Base-by-base conservation (phyloP, 768 basidiomycete species). In the Suillus sp. region DNA sequence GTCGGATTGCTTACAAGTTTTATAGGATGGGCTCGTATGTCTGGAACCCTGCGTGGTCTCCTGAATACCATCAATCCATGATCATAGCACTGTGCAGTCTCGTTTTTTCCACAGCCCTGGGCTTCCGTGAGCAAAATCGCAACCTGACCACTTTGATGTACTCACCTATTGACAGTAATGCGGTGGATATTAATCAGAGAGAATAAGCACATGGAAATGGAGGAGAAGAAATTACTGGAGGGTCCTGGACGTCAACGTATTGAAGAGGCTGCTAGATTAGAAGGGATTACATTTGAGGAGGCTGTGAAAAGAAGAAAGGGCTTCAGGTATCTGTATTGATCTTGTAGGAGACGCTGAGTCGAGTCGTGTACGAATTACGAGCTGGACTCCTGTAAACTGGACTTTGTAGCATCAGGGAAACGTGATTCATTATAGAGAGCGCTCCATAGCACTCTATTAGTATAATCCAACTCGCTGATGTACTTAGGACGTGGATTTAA, bases 21-120 rank as follows among this genome's bases (percentile, higher is more conserved):
- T 11, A 45, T 53, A 88, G 87, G 4, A 84, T 86, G 67, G 83
- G 85, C 3, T 86, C 86, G 0, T 88, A 83, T 67, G 79, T 82
- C 0, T 89, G 88, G 88, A 84, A 84, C 67, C 69, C 82, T 3
- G 69, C 71, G n/a, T 89, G 87, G 86, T 78, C 85, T 9, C 87
- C 88, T 0, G 67, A 79, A 64, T 89, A 89, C 67, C 86, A 86
- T 55, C 86, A 78, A 48, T 86, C 86, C 0, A 86, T 89, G 85
- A 76, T 78, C 45, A 85, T 89, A 59, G 76, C 76, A 8, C 65
- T 81, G 25, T 73, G 70, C 13, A 67, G 75, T 16, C 68, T 83
- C 14, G 68, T 65, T 3, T 64, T 80, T 22, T 66, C 74, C 42
- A 70, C 72, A 7, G 48, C 70, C 1, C 71, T 82, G 20, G 70